Percentiles rank a stretch among this genome's conserved stretches.
These are phyloP conservation scores for Aleurites moluccanus DNA, from an alignment of 441 rosid genomes.

Conservation along the genomic window DNA sequence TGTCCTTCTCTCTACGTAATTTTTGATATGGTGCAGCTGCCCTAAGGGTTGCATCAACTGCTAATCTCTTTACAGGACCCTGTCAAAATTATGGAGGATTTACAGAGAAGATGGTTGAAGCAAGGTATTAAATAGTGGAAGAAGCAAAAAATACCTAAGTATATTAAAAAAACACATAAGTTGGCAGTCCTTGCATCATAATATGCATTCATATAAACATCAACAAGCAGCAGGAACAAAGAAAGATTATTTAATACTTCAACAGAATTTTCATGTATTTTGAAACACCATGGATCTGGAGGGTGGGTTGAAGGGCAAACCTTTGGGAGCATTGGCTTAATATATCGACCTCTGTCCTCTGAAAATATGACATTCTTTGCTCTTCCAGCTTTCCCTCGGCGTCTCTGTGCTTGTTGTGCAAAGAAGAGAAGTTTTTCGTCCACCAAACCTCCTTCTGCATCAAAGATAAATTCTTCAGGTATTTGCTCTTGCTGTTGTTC, in stretches of 20 bases:
- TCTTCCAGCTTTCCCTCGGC: conserved; percentile 94
- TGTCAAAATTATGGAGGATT: conserved; percentile 28
- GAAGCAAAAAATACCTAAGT: not conserved
- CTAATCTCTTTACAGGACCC: conserved; percentile 97
- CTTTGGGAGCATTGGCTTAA: conserved; percentile 99
- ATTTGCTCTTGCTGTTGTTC: conserved; percentile 93
- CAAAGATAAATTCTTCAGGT: conserved; percentile 97
- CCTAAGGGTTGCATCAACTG: conserved; percentile 98
- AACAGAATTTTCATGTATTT: conserved; percentile 1
- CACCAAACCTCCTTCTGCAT: conserved; percentile 98
- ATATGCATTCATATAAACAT: not conserved
- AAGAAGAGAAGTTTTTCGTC: conserved; percentile 98
- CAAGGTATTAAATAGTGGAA: not conserved
- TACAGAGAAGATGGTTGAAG: conserved; percentile 22
- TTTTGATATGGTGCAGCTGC: conserved; percentile 99
- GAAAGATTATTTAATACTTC: not conserved
- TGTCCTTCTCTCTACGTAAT: conserved; percentile 82
- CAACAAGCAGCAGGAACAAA: not conserved
- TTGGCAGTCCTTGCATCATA: not conserved
- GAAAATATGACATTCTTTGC: conserved; percentile 97
- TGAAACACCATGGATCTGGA: conserved; percentile 13
- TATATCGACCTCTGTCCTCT: conserved; percentile 97
- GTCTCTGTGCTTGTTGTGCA: conserved; percentile 97
- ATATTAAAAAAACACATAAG: not conserved
- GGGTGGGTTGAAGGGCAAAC: conserved; percentile 34